Base-by-base conservation (phyloP, 2,329 filamentous ascomycete genomes). In the Neofusicoccum sp. region DNA sequence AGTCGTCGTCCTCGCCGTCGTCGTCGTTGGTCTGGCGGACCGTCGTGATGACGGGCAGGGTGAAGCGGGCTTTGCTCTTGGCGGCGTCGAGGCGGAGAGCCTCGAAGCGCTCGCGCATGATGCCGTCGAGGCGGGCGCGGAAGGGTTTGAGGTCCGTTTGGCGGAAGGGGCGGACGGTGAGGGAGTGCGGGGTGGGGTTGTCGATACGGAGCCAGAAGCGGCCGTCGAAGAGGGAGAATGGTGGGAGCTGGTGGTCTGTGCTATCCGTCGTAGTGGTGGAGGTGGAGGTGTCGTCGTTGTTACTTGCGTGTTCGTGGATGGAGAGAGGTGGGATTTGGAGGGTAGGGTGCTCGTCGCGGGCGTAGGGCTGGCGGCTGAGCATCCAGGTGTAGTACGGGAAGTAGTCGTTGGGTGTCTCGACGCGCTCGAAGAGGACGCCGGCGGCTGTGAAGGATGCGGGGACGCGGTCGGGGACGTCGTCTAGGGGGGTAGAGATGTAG, bases 161-260 rank as follows among this genome's bases (percentile, higher is more conserved):
- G 36, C 62, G 47, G 30, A 75, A 65, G 14, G 63, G 54, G 11
- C 81, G 78, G 20, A 84, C 64, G 1, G 72, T 62, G 4, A 83
- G 61, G 1, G 64, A 61, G 26, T 66, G 63, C 3, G 38, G 49
- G 1, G 67, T 67, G 4, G 65, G 60, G 16, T 80, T 74, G 30
- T 69, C 66, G 9, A 85, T 60, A 2, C 75, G 76, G 51, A 86
- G 74, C 84, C 84, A 86, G 69, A 76, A 85, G 20, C 84, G 76
- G 48, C 78, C 76, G 65, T 86, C 83, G 75, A 82, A 86, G 14
- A 86, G 74, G 4, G 73, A 71, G 70, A 74, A 81, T 48, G 16
- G 53, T 6, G 11, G 38, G 26, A 6, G 40, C 28, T 33, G 47
- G 38, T 41, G 20, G 20, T 20, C 20, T 20, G 48, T 24, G 28